Evolutionary conservation across 768 basidiomycete species (phyloP).

Genomic region (Lactifluus echinatus): DNA sequence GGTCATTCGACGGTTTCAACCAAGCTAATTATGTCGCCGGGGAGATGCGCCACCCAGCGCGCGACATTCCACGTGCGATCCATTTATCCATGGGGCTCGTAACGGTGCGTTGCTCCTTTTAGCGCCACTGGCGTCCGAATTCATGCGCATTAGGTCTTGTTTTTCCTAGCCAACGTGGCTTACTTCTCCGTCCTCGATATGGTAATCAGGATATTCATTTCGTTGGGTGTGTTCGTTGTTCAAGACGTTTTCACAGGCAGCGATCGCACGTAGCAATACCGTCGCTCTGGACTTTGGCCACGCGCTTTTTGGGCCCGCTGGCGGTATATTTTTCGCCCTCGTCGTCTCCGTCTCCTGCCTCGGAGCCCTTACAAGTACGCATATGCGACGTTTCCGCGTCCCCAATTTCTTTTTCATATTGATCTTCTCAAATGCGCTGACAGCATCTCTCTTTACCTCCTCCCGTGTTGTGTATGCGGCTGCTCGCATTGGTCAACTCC

Average conservation of each 20-base stretch:
- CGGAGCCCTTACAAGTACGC: conserved; percentile 1
- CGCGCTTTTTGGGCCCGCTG: conserved; percentile 7
- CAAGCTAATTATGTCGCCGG: conserved; percentile 7
- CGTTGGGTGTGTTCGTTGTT: neutral
- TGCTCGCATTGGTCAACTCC: neutral
- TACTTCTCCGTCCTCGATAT: conserved; percentile 8
- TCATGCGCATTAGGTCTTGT: neutral
- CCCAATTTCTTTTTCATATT: neutral
- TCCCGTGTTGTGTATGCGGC: conserved; percentile 5
- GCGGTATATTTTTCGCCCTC: conserved; percentile 3
- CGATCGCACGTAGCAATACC: conserved; percentile 1
- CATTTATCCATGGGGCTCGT: conserved; percentile 5
- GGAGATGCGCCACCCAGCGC: conserved; percentile 1
- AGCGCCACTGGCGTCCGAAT: neutral
- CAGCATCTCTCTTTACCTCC: conserved; percentile 3
- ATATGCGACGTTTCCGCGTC: neutral
- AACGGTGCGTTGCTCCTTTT: neutral
- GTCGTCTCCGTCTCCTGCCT: conserved; percentile 1
- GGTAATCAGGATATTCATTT: neutral
- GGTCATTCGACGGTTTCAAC: conserved; percentile 7
- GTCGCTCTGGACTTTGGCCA: conserved; percentile 8
- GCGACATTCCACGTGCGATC: conserved; percentile 9
- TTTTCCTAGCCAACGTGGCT: conserved; percentile 3
- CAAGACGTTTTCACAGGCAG: neutral
- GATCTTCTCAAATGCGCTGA: neutral